Evolutionary conservation across 2,329 filamentous ascomycete genomes (phyloP).

Genomic region (Penicillium sp.): DNA sequence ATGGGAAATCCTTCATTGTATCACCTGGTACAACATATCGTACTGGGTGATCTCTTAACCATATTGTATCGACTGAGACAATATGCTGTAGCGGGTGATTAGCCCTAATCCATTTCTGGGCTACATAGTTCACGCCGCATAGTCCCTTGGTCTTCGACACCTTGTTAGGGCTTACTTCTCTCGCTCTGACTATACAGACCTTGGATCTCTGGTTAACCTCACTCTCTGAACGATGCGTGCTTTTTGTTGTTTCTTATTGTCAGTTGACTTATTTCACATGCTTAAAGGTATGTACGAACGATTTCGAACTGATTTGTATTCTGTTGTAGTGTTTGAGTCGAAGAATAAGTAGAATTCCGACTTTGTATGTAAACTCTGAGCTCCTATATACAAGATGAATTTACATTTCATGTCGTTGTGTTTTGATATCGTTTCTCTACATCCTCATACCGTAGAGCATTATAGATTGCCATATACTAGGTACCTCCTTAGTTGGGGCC

Average conservation of each 20-base stretch:
- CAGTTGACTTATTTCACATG: too few relatives aligned
- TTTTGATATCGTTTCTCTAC: background rate
- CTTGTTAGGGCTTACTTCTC: conserved; percentile 25
- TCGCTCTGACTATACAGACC: background rate
- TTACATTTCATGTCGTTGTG: background rate
- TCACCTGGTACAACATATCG: too few relatives aligned
- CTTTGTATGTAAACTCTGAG: background rate
- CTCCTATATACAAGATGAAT: background rate
- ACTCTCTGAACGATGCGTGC: too few relatives aligned
- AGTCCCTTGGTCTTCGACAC: too few relatives aligned
- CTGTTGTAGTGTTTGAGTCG: background rate
- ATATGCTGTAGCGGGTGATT: too few relatives aligned
- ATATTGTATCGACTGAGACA: too few relatives aligned
- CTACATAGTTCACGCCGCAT: too few relatives aligned
- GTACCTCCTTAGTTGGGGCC: background rate
- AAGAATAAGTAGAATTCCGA: background rate
- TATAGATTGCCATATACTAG: too few relatives aligned
- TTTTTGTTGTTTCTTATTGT: too few relatives aligned
- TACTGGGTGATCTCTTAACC: too few relatives aligned
- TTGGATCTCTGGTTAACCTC: background rate
- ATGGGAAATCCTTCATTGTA: too few relatives aligned
- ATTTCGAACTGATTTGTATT: background rate
- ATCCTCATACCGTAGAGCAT: background rate
- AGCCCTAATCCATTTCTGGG: too few relatives aligned
- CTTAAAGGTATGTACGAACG: background rate